Evolutionary conservation across 2,329 filamentous ascomycete genomes (phyloP).

Genomic region (Claviceps sp.): DNA sequence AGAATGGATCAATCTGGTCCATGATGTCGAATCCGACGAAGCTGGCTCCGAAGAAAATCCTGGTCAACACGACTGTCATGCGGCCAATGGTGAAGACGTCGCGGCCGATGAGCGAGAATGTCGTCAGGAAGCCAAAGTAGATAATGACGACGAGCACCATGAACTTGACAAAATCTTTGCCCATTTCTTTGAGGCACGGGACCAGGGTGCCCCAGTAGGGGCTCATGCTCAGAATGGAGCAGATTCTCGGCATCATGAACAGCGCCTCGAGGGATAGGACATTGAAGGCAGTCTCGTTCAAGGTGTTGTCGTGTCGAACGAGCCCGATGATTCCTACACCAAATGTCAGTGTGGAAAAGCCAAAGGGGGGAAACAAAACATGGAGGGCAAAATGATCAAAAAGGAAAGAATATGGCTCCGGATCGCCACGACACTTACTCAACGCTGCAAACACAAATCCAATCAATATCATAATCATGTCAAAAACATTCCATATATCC

Average conservation of each 20-base stretch:
- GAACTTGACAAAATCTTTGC: slow-evolving; percentile 82
- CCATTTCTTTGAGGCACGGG: slow-evolving; percentile 87
- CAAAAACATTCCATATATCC: slow-evolving; percentile 70
- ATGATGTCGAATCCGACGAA: slow-evolving; percentile 62
- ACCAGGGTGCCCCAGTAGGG: slow-evolving; percentile 86
- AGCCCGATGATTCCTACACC: slow-evolving; percentile 19
- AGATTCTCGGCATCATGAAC: slow-evolving; percentile 81
- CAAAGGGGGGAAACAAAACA: background rate
- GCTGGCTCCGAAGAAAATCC: slow-evolving; percentile 69
- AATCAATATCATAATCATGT: slow-evolving; percentile 60
- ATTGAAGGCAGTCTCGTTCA: slow-evolving; percentile 75
- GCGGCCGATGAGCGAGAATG: slow-evolving; percentile 66
- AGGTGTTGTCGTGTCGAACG: slow-evolving; percentile 39
- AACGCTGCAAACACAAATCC: slow-evolving; percentile 57
- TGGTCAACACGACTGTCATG: slow-evolving; percentile 66
- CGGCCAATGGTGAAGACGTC: slow-evolving; percentile 49
- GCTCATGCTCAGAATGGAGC: slow-evolving; percentile 73
- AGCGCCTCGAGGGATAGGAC: slow-evolving; percentile 80
- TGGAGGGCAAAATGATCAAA: background rate
- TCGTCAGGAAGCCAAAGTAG: slow-evolving; percentile 81
- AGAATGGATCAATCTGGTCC: slow-evolving; percentile 44
- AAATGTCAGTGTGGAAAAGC: background rate
- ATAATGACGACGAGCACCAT: slow-evolving; percentile 66
- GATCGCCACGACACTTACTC: slow-evolving; percentile 35
- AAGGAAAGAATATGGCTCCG: background rate